phyloP scores from a whole-genome alignment of 768 basidiomycete species.

The Tylopilus subfusipes region DNA sequence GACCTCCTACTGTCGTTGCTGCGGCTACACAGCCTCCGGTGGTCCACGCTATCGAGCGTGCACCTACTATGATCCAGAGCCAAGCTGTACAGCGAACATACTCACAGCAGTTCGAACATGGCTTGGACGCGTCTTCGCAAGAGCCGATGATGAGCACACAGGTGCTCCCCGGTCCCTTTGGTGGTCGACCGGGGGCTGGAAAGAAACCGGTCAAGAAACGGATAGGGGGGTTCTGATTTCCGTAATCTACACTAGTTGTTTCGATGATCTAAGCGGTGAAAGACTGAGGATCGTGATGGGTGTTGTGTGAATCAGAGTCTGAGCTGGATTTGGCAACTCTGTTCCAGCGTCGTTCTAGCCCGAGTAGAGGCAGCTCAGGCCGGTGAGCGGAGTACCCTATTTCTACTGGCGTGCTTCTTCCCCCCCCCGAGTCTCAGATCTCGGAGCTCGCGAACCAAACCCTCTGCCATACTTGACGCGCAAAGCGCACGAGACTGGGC shows the following conservation, averaged over 20 bases:
- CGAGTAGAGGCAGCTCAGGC: conserved; percentile 1
- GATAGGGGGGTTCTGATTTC: conserved; percentile 65
- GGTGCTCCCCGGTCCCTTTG: conserved; percentile 65
- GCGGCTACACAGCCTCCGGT: conserved; percentile 21
- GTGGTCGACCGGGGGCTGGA: conserved; percentile 47
- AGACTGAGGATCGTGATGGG: neutral
- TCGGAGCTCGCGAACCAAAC: conserved; percentile 13
- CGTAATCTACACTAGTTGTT: neutral
- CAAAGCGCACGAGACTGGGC: conserved; percentile 70
- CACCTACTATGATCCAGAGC: conserved; percentile 3
- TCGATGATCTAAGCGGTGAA: neutral
- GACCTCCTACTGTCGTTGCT: conserved; percentile 41
- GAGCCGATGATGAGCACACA: conserved; percentile 62
- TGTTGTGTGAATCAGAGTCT: neutral
- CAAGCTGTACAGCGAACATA: conserved; percentile 14
- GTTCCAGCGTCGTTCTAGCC: conserved; percentile 13
- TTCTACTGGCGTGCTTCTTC: conserved; percentile 12
- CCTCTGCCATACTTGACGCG: conserved; percentile 41
- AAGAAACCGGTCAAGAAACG: conserved; percentile 65
- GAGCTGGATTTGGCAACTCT: conserved; percentile 21
- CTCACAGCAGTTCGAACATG: conserved; percentile 16
- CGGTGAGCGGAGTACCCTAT: conserved; percentile 25
- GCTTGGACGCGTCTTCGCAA: conserved; percentile 33
- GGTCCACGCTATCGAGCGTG: conserved; percentile 3
- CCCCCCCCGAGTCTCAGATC: conserved; percentile 17